phyloP scores from a whole-genome alignment of 768 basidiomycete species.

The Pleurotus citrinopileatus region DNA sequence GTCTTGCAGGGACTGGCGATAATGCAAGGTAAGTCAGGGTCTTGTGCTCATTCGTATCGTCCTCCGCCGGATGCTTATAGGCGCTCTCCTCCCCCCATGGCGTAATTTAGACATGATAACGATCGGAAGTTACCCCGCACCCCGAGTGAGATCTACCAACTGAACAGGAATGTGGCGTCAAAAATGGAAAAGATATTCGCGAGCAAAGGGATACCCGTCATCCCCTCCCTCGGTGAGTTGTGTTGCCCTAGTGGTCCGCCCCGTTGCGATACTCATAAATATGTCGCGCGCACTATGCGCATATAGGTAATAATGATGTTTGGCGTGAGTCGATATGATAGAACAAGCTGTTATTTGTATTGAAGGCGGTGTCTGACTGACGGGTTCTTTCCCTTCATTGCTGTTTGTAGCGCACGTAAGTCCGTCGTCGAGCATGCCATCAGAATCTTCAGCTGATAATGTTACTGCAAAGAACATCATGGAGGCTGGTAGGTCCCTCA shows the following conservation, averaged over 20 bases:
- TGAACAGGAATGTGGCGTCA: conserved; percentile 64
- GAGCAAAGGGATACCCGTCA: conserved; percentile 67
- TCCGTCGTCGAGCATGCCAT: conserved; percentile 14
- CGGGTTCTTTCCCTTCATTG: conserved; percentile 8
- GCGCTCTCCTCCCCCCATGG: neutral
- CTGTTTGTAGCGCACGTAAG: conserved; percentile 54
- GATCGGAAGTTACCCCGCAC: conserved; percentile 82
- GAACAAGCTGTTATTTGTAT: conserved; percentile 3
- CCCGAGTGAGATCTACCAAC: conserved; percentile 70
- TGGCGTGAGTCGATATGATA: conserved; percentile 59
- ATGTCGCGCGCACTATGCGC: neutral
- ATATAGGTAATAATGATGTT: conserved; percentile 84
- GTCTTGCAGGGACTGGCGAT: conserved; percentile 67
- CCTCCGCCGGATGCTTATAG: neutral
- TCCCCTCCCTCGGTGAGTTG: conserved; percentile 76
- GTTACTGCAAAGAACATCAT: conserved; percentile 54
- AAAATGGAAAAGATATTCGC: conserved; percentile 77
- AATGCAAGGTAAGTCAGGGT: conserved; percentile 52
- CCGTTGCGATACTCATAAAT: neutral
- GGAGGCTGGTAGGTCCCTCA: conserved; percentile 44
- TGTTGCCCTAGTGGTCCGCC: neutral
- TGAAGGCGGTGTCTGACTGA: conserved; percentile 10
- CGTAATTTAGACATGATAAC: conserved; percentile 68
- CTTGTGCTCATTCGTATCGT: neutral
- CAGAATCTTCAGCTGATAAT: conserved; percentile 12